phyloP scores from a whole-genome alignment of 2,329 filamentous ascomycete genomes.

The Neurospora sp. region DNA sequence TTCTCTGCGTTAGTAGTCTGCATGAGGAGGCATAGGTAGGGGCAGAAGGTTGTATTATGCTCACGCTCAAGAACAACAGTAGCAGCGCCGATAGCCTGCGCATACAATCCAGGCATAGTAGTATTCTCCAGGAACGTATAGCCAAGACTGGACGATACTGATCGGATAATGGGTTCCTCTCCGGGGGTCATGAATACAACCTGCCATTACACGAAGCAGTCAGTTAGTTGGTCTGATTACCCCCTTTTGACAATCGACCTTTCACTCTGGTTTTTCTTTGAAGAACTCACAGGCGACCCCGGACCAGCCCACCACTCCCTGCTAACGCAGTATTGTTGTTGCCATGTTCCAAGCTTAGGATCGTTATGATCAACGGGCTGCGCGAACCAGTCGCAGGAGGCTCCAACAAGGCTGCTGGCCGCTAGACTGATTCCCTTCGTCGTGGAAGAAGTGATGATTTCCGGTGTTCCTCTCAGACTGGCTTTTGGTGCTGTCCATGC shows the following conservation, averaged over 20 bases:
- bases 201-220: neutral
- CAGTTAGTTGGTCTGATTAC: neutral
- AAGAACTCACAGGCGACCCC: constrained; percentile 12
- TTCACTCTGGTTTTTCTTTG: neutral
- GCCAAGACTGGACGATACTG: constrained; percentile 8
- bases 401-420: neutral
- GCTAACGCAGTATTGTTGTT: constrained; percentile 17
- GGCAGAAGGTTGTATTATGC: no score
- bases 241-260: neutral
- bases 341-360: constrained; percentile 10
- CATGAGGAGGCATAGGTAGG: no score
- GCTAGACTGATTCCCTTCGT: constrained; percentile 4
- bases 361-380: constrained; percentile 18
- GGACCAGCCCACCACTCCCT: constrained; percentile 14
- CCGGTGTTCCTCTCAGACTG: constrained; percentile 3
- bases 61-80: constrained; percentile 12
- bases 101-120: constrained; percentile 13
- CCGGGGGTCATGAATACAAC: constrained; percentile 16
- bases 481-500: constrained; percentile 12
- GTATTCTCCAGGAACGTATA: constrained; percentile 15
- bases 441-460: constrained; percentile 4
- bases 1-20: no score
- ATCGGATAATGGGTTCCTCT: constrained; percentile 6
- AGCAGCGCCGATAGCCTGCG: constrained; percentile 11
- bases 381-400: constrained; percentile 13